Evolutionary conservation across 1,284 basidiomycete species (phyloP).

Genomic region (Ceratobasidium sp.): DNA sequence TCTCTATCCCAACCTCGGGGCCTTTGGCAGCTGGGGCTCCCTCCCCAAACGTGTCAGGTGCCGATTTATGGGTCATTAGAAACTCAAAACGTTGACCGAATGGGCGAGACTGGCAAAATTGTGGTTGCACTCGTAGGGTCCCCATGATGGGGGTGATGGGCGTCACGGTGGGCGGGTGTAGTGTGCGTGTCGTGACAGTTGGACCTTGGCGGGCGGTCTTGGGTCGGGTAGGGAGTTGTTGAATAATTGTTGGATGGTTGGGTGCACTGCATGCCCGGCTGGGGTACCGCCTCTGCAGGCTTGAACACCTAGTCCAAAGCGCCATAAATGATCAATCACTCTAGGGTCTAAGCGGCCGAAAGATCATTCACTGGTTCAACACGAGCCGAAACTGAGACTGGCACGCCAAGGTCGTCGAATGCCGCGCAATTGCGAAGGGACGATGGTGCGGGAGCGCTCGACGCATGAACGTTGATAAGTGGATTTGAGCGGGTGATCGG

Average conservation of each 20-base stretch:
- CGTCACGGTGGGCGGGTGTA: background rate
- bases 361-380: background rate
- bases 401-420: background rate
- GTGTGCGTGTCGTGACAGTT: background rate
- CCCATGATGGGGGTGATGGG: constrained; percentile 10
- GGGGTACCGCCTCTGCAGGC: too few species aligned
- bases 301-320: too few species aligned
- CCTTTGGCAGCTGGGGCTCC: background rate
- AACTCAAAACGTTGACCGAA: constrained; percentile 16
- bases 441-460: background rate
- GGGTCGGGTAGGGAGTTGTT: too few species aligned
- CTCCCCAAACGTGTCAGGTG: background rate
- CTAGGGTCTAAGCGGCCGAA: too few species aligned
- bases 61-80: constrained; percentile 35
- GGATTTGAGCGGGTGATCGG: too few species aligned
- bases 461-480: background rate
- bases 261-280: too few species aligned
- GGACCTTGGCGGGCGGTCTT: too few species aligned
- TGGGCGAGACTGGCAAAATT: constrained; percentile 28
- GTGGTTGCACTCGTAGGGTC: constrained; percentile 24
- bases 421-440: background rate
- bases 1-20: background rate
- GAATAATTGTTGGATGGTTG: too few species aligned
- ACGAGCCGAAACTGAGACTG: background rate
- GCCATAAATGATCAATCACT: background rate